phyloP scores from a whole-genome alignment of 2,329 filamentous ascomycete species.

The Sodiomyces alkalinus region DNA sequence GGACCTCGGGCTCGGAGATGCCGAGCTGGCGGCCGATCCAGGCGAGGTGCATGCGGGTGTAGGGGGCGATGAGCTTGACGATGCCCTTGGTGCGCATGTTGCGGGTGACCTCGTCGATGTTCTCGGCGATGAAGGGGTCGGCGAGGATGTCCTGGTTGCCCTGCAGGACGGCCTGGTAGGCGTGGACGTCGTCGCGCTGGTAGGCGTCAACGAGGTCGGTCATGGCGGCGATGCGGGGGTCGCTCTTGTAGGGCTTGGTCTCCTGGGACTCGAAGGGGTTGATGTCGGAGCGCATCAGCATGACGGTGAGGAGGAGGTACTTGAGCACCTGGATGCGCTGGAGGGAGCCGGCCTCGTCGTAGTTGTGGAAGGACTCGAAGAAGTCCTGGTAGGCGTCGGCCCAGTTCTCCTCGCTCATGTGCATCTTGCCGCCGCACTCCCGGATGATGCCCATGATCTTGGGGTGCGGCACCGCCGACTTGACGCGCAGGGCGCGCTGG shows the following conservation, averaged over 20 bases:
- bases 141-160: slow-evolving; percentile 78
- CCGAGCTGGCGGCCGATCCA: slow-evolving; percentile 83
- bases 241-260: slow-evolving; percentile 94
- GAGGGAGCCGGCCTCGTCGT: slow-evolving; percentile 91
- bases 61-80: slow-evolving; percentile 83
- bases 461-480: slow-evolving; percentile 93
- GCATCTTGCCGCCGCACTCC: slow-evolving; percentile 98
- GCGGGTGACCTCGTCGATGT: slow-evolving; percentile 96
- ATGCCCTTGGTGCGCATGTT: slow-evolving; percentile 97
- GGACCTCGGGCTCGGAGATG: slow-evolving; percentile 72
- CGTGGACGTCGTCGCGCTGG: slow-evolving; percentile 84
- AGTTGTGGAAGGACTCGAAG: slow-evolving; percentile 97
- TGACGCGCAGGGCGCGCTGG: slow-evolving; percentile 77
- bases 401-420: slow-evolving; percentile 99
- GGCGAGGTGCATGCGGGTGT: slow-evolving; percentile 75
- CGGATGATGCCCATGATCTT: slow-evolving; percentile 99
- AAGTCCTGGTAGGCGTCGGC: slow-evolving; percentile 94
- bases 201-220: slow-evolving; percentile 94
- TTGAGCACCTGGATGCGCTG: slow-evolving; percentile 96
- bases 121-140: slow-evolving; percentile 94
- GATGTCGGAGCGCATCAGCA: slow-evolving; percentile 97
- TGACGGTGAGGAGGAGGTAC: slow-evolving; percentile 89
- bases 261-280: slow-evolving; percentile 98
- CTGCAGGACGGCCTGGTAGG: slow-evolving; percentile 76
- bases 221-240: slow-evolving; percentile 92